These are phyloP conservation scores for Hyphopichia homilentoma DNA, from an alignment of 805 yeast species.

Conservation along the genomic window DNA sequence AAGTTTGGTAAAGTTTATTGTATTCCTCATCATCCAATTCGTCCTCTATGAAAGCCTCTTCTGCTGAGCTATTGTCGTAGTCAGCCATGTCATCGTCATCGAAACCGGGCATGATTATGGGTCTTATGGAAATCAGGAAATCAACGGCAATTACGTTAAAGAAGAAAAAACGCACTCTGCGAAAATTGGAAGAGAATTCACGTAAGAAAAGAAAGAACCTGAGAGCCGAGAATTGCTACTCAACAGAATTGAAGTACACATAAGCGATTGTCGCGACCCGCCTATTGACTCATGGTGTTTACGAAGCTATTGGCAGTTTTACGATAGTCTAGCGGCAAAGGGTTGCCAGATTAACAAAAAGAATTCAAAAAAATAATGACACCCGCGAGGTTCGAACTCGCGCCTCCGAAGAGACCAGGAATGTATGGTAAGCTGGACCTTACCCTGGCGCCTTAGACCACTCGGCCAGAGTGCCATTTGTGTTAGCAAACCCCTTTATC, in stretches of 20 bases:
- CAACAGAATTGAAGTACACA: too few species aligned
- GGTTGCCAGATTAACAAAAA: too few species aligned
- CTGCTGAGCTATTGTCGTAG: conserved; percentile 18
- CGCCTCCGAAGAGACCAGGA: conserved; percentile 29
- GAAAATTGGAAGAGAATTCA: too few species aligned
- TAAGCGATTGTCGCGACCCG: too few species aligned
- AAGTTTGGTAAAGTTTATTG: conserved; percentile 36
- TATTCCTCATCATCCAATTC: conserved; percentile 37
- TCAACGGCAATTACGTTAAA: too few species aligned
- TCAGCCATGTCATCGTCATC: conserved; percentile 23
- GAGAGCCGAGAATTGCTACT: conserved; percentile 1
- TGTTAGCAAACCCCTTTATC: too few species aligned
- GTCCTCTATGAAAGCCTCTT: conserved; percentile 36
- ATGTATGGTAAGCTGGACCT: conserved; percentile 18
- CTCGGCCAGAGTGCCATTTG: conserved; percentile 24
- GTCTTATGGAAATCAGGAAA: too few species aligned
- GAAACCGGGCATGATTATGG: conserved; percentile 13
- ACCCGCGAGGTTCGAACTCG: conserved; percentile 29
- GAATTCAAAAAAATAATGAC: conserved; percentile 17
- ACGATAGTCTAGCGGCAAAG: too few species aligned
- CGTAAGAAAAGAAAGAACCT: conserved; percentile 3
- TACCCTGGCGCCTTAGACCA: conserved; percentile 30
- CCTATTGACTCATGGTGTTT: too few species aligned
- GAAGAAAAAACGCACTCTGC: too few species aligned
- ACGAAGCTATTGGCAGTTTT: too few species aligned